Conservation (phyloP, 208 protist genomes). For the Porcisia hertigi region DNA sequence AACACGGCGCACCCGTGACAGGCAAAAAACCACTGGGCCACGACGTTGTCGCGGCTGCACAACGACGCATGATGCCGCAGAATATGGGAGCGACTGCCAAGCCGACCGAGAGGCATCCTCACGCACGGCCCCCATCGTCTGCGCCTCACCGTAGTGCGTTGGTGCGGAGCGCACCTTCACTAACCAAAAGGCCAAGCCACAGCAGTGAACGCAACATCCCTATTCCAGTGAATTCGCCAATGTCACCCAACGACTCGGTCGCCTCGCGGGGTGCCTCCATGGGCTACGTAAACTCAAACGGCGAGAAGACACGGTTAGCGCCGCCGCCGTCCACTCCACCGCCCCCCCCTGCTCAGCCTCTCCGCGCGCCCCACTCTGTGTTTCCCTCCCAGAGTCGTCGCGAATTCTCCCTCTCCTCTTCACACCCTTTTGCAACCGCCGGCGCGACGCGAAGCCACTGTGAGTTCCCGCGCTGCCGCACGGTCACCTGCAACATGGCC, state of each 20-base stretch:
- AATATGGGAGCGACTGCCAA: conserved; percentile 11
- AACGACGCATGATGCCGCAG: conserved; percentile 12
- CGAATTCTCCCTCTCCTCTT: not conserved
- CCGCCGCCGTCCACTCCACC: not conserved
- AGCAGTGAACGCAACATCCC: not conserved
- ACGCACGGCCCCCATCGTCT: not conserved
- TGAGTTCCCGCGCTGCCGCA: not conserved
- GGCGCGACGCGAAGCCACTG: not conserved
- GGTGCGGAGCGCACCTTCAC: not conserved
- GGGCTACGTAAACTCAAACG: not conserved
- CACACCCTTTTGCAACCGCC: not conserved
- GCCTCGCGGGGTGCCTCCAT: not conserved
- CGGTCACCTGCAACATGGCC: not conserved
- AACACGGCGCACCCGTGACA: conserved; percentile 2
- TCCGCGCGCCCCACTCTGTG: not conserved
- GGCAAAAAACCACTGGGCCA: conserved; percentile 1
- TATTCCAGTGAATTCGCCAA: not conserved
- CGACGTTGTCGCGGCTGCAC: not conserved
- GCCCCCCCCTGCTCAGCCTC: not conserved
- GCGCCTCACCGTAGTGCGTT: not conserved
- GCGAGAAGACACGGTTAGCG: not conserved
- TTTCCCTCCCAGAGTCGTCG: not conserved
- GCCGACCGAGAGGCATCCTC: not conserved
- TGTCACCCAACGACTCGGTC: not conserved
- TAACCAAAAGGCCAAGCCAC: not conserved